Percentiles rank a stretch among this genome's conserved stretches.
These are phyloP conservation scores for Alternaria incomplexa DNA, from an alignment of 2,329 filamentous ascomycete genomes.

Conservation along the genomic window DNA sequence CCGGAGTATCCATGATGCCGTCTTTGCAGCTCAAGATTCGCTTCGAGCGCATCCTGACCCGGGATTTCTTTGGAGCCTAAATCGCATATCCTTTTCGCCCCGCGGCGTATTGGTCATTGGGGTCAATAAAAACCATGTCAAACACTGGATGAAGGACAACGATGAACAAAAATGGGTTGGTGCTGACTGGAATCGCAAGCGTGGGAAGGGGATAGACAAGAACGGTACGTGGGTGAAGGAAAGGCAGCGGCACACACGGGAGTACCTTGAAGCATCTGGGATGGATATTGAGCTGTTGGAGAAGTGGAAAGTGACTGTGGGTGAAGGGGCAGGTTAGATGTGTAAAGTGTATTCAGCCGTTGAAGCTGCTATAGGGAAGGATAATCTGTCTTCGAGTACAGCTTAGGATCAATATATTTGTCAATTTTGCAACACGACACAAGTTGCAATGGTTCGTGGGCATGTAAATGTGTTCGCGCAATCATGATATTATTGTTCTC, in stretches of 20 bases:
- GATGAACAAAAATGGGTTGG: too few species aligned
- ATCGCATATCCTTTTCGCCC: not conserved
- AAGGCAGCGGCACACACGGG: not conserved
- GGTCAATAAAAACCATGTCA: too few species aligned
- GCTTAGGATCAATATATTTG: too few species aligned
- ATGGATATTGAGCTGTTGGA: not conserved
- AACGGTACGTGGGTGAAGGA: not conserved
- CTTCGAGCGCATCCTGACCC: too few species aligned
- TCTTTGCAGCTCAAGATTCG: too few species aligned
- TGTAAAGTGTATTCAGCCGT: not conserved
- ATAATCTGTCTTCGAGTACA: too few species aligned
- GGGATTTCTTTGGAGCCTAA: too few species aligned
- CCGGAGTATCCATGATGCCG: too few species aligned
- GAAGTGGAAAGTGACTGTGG: not conserved
- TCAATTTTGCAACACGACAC: not conserved
- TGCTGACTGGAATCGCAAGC: not conserved
- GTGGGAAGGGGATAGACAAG: not conserved
- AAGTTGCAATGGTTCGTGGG: not conserved
- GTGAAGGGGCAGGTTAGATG: not conserved
- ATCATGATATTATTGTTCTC: not conserved
- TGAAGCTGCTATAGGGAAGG: not conserved
- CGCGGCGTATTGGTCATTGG: too few species aligned
- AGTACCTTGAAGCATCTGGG: not conserved
- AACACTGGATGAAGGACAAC: too few species aligned
- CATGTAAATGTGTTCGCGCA: not conserved